phyloP scores from a whole-genome alignment of 2,329 filamentous ascomycete genomes.

The Fusarium fujikuroi region DNA sequence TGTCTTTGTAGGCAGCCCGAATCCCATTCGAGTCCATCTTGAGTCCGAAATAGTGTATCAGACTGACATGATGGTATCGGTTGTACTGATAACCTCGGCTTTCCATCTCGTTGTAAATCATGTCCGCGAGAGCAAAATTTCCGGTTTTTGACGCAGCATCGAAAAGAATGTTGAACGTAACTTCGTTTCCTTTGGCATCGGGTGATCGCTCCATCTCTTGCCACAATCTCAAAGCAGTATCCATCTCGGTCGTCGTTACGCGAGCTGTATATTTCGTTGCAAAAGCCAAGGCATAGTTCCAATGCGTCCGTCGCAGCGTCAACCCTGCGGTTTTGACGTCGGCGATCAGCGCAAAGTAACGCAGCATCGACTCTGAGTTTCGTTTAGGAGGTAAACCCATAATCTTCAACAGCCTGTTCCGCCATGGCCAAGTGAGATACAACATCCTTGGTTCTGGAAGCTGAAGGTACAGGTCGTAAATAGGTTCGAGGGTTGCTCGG shows the following conservation, averaged over 20 bases:
- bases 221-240: conserved; percentile 80
- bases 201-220: conserved; percentile 85
- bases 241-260: conserved; percentile 67
- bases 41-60: conserved; percentile 87
- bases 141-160: conserved; percentile 87
- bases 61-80: conserved; percentile 81
- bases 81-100: conserved; percentile 74
- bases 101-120: conserved; percentile 84
- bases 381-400: conserved; percentile 72
- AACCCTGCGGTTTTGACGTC: conserved; percentile 83
- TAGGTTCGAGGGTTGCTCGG: conserved; percentile 53
- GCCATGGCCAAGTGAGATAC: conserved; percentile 60
- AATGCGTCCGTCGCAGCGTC: conserved; percentile 74
- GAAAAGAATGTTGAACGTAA: conserved; percentile 95
- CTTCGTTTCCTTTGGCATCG: conserved; percentile 71
- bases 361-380: conserved; percentile 73
- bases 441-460: conserved; percentile 65
- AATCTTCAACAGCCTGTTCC: conserved; percentile 73
- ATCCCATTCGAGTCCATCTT: conserved; percentile 78
- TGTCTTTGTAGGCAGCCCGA: conserved; percentile 79
- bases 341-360: conserved; percentile 84
- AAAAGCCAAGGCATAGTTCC: conserved; percentile 86
- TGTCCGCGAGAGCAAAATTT: conserved; percentile 85
- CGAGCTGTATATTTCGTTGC: conserved; percentile 75
- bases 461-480: conserved; percentile 61